These are phyloP conservation scores for Podospora appendiculata DNA, from an alignment of 495 filamentous ascomycete species.

Conservation along the genomic window DNA sequence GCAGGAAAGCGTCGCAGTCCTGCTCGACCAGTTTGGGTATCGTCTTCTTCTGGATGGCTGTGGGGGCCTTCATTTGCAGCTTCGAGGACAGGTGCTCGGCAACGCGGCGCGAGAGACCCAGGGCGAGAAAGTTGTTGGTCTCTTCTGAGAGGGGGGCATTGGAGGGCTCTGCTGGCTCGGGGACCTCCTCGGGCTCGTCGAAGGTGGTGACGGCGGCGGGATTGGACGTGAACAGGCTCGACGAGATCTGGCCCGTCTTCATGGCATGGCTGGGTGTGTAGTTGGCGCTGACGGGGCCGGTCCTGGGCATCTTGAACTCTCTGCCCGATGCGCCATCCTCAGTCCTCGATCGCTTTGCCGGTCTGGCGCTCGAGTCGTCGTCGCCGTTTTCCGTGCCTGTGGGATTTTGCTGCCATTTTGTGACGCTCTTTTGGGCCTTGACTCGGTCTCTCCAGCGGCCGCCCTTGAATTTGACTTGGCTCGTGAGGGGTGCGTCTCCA, in stretches of 20 bases:
- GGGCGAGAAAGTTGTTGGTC: slow-evolving; percentile 70
- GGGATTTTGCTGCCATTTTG: slow-evolving; percentile 20
- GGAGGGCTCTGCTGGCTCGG: slow-evolving; percentile 62
- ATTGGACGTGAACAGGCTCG: slow-evolving; percentile 86
- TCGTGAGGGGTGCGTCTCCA: slow-evolving; percentile 50
- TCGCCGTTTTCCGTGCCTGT: slow-evolving; percentile 10
- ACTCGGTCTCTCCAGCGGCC: slow-evolving; percentile 86
- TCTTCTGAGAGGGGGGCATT: slow-evolving; percentile 90
- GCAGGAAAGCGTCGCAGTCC: slow-evolving; percentile 88
- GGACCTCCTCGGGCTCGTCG: slow-evolving; percentile 31
- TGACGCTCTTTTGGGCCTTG: slow-evolving; percentile 65
- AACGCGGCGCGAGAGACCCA: slow-evolving; percentile 70
- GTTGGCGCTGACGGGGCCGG: slow-evolving; percentile 6
- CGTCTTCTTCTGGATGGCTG: slow-evolving; percentile 85
- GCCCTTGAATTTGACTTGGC: slow-evolving; percentile 67
- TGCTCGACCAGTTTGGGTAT: slow-evolving; percentile 66
- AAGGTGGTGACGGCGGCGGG: slow-evolving; percentile 56
- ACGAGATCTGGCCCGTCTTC: slow-evolving; percentile 54
- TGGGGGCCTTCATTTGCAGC: slow-evolving; percentile 81
- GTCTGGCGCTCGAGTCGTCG: slow-evolving; percentile 14
- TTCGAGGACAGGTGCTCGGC: slow-evolving; percentile 80
- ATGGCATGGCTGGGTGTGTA: slow-evolving; percentile 18
- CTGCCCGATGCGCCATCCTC: slow-evolving; percentile 10
- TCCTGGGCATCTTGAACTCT: slow-evolving; percentile 11
- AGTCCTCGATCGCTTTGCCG: background rate